Evolutionary conservation across 2,329 filamentous ascomycete species (phyloP).

Genomic region (Botryotinia calthae): DNA sequence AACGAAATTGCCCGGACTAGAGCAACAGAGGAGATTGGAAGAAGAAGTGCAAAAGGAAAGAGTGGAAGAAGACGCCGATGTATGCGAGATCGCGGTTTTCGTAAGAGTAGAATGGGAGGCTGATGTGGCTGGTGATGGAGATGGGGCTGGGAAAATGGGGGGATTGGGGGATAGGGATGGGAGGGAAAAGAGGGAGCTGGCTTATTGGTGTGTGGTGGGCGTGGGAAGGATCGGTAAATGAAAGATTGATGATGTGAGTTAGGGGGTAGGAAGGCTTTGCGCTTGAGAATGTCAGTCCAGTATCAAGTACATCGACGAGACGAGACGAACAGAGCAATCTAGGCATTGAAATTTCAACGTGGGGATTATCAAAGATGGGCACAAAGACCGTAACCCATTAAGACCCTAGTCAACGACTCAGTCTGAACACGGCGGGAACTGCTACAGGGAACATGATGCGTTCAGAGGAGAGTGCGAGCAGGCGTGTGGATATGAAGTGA

Average conservation of each 20-base stretch:
- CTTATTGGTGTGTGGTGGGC: slow-evolving; percentile 93
- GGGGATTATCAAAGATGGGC: not conserved
- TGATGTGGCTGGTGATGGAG: slow-evolving; percentile 59
- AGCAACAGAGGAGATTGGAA: slow-evolving; percentile 55
- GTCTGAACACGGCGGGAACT: not conserved
- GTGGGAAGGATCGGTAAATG: slow-evolving; percentile 67
- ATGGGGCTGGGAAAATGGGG: slow-evolving; percentile 37
- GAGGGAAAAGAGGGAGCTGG: slow-evolving; percentile 80
- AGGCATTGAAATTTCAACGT: not conserved
- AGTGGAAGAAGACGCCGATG: slow-evolving; percentile 19
- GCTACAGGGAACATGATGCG: not conserved
- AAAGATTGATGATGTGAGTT: not conserved
- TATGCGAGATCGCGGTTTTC: slow-evolving; percentile 87
- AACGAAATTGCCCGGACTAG: slow-evolving; percentile 38
- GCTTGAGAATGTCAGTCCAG: not conserved
- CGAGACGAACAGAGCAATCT: not conserved
- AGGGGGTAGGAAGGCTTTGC: not conserved
- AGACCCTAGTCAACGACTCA: not conserved
- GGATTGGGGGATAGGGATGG: slow-evolving; percentile 55
- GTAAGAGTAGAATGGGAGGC: slow-evolving; percentile 88
- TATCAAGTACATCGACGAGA: not conserved
- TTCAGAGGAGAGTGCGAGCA: too few species aligned
- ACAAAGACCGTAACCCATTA: not conserved
- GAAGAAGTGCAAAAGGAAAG: slow-evolving; percentile 35
- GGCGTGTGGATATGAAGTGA: not conserved